phyloP scores from a whole-genome alignment of 768 basidiomycete species.

The Asterophora lycoperdoides region DNA sequence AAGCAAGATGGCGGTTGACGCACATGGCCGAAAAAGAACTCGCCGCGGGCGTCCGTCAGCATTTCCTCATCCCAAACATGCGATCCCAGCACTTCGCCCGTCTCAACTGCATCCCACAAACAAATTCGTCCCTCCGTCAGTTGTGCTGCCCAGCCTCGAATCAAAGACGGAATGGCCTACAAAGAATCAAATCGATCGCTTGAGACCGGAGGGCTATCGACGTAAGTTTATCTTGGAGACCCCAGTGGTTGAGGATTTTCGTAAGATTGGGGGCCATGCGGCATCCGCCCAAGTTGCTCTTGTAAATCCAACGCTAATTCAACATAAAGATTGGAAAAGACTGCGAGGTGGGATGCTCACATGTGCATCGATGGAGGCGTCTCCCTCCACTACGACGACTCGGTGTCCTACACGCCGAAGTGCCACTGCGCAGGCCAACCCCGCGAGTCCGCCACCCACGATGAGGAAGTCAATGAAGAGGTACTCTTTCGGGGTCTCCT shows the following conservation, averaged over 20 bases:
- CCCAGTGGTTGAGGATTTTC: slow-evolving; percentile 56
- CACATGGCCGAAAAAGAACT: slow-evolving; percentile 35
- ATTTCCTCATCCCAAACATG: slow-evolving; percentile 52
- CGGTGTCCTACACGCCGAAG: slow-evolving; percentile 51
- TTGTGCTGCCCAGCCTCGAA: no score
- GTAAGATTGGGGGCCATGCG: slow-evolving; percentile 49
- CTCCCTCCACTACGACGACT: slow-evolving; percentile 47
- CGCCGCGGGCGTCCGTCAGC: slow-evolving; percentile 39
- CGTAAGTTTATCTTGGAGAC: slow-evolving; percentile 28
- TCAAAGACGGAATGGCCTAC: slow-evolving; percentile 1
- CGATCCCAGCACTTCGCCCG: slow-evolving; percentile 44
- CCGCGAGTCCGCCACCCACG: slow-evolving; percentile 44
- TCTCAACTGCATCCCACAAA: slow-evolving; percentile 34
- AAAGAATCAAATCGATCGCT: slow-evolving; percentile 20
- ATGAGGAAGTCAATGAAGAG: slow-evolving; percentile 31
- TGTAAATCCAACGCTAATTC: not conserved
- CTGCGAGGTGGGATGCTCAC: slow-evolving; percentile 6
- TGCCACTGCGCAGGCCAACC: slow-evolving; percentile 50
- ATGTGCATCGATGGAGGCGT: slow-evolving; percentile 13
- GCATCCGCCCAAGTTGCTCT: slow-evolving; percentile 26
- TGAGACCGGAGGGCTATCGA: slow-evolving; percentile 15
- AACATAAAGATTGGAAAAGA: no score
- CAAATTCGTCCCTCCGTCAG: not conserved
- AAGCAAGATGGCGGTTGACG: slow-evolving; percentile 24
- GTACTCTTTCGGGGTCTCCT: slow-evolving; percentile 13